Evolutionary conservation across 495 filamentous ascomycete genomes (phyloP), one percentile per base, ranked within the genome.

Genomic region (Neurospora discreta): DNA sequence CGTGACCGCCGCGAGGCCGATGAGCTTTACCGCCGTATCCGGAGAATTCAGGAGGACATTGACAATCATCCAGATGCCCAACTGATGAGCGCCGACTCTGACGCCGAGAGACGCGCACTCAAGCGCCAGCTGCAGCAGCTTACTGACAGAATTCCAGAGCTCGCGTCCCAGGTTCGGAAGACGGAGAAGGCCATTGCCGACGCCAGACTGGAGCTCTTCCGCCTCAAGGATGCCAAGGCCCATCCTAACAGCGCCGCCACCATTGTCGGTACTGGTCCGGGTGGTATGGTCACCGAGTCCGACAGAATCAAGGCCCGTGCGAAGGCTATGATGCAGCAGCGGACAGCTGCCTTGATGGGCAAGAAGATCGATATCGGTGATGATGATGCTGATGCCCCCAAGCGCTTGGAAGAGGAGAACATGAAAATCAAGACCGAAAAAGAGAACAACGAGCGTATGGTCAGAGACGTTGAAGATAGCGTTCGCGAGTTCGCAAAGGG

Each of bases 241-340:
- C 89, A 98, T 76, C 96, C 96, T 3, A 88, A 90, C 68, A 90
- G 91, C 78, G 90, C 92, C 52, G 84, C 90, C n/a, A 85, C 90
- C 33, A 93, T 98, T 74, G 87, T 99, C 71, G 96, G 96, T 5
- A 98, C 95, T 71, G 96, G 96, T 4, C 94, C 93, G 69, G 95
- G 96, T 70, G 96, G 96, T 44, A 82, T 89, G 68, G 86, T 99
- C 60, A 99, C 96, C 30, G 96, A 99, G 80, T 90, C 93, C 0
- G 96, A 99, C 81, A 87, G 95, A 38, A 89, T 98, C 69, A 97
- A 97, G 81, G 96, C 96, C 30, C 89, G 94, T 68, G 94, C 96
- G 40, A 97, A 93, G 80, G 94, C 94, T 44, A 95, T 97, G 88
- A 98, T 99, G 95, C 94, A 98, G 83, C 94, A 97, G 73, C 91